These are phyloP conservation scores for Voacanga thouarsii DNA, from an alignment of 257 asterid species.

Conservation along the genomic window DNA sequence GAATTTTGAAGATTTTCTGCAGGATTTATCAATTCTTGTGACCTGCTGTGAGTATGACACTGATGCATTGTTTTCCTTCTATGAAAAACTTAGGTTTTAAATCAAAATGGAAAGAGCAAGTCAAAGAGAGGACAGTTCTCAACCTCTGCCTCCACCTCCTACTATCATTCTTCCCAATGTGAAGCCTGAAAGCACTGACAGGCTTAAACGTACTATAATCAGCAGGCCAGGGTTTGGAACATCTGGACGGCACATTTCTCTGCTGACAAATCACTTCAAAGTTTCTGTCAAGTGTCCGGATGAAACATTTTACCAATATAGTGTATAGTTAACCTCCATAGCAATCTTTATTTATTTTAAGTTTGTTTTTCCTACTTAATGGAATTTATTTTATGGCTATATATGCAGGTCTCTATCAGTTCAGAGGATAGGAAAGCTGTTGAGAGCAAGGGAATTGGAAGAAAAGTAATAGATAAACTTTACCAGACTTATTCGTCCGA, in stretches of 20 bases:
- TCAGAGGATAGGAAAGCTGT: conserved; percentile 44
- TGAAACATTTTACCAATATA: conserved; percentile 64
- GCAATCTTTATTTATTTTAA: conserved; percentile 8
- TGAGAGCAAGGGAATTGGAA: conserved; percentile 54
- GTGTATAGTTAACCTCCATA: conserved; percentile 33
- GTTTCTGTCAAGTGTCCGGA: conserved; percentile 57
- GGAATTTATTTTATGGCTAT: conserved; percentile 18
- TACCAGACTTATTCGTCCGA: conserved; percentile 71
- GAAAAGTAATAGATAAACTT: conserved; percentile 66
- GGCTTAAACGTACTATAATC: conserved; percentile 42
- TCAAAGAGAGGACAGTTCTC: conserved; percentile 18
- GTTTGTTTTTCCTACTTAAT: conserved; percentile 12
- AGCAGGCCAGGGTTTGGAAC: conserved; percentile 65
- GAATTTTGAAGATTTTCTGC: background rate
- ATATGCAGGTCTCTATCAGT: conserved; percentile 64
- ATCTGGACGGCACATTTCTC: conserved; percentile 52
- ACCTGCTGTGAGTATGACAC: background rate
- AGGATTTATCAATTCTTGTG: background rate
- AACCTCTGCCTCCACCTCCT: conserved; percentile 25
- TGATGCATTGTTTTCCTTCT: background rate
- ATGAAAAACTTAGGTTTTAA: conserved; percentile 2
- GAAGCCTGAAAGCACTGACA: conserved; percentile 34
- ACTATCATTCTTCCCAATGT: conserved; percentile 26
- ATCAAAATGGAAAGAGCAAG: conserved; percentile 38
- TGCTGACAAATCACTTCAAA: conserved; percentile 72